Percentiles rank a stretch among this genome's conserved stretches.
Conservation (phyloP, 306 rosid genomes). For the Rosa chinensis region DNA sequence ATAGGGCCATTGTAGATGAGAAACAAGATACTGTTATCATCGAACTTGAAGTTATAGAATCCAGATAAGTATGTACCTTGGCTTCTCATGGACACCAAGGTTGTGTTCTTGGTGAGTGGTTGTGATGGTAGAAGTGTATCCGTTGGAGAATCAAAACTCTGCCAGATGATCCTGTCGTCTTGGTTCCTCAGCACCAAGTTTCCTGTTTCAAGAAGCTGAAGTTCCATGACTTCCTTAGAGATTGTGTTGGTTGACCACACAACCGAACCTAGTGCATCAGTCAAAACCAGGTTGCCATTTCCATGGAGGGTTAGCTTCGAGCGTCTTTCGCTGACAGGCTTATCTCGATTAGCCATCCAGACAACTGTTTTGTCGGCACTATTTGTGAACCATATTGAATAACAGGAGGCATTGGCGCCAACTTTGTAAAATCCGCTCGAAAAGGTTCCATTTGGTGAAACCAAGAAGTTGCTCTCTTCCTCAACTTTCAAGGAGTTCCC, state of each 20-base stretch:
- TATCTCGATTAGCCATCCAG: slow-evolving; percentile 29
- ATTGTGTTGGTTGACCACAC: slow-evolving; percentile 28
- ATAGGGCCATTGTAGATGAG: slow-evolving; percentile 26
- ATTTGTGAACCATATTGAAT: slow-evolving; percentile 26
- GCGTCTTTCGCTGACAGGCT: slow-evolving; percentile 2
- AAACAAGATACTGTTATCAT: slow-evolving; percentile 9
- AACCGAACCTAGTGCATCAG: slow-evolving; percentile 12
- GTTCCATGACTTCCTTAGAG: not conserved
- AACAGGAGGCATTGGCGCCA: slow-evolving; percentile 23
- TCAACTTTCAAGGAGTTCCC: slow-evolving; percentile 23
- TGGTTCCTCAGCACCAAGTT: slow-evolving; percentile 23
- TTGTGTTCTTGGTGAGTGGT: slow-evolving; percentile 21
- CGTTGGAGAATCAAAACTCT: slow-evolving; percentile 29
- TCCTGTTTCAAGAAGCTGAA: slow-evolving; percentile 27
- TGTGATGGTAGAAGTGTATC: slow-evolving; percentile 30
- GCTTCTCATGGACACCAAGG: slow-evolving; percentile 30
- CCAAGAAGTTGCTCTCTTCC: slow-evolving; percentile 8
- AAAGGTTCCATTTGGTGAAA: slow-evolving; percentile 24
- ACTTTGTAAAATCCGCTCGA: slow-evolving; percentile 16
- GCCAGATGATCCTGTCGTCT: slow-evolving; percentile 15
- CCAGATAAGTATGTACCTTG: slow-evolving; percentile 27
- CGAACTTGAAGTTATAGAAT: slow-evolving; percentile 21
- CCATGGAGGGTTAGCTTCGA: slow-evolving; percentile 18
- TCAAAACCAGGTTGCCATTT: slow-evolving; percentile 26
- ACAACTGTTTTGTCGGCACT: slow-evolving; percentile 15